Percentiles rank a stretch among this genome's conserved stretches.
phyloP scores from a whole-genome alignment of 1,139 yeast genomes.

The Nakaseomyces glabratus region DNA sequence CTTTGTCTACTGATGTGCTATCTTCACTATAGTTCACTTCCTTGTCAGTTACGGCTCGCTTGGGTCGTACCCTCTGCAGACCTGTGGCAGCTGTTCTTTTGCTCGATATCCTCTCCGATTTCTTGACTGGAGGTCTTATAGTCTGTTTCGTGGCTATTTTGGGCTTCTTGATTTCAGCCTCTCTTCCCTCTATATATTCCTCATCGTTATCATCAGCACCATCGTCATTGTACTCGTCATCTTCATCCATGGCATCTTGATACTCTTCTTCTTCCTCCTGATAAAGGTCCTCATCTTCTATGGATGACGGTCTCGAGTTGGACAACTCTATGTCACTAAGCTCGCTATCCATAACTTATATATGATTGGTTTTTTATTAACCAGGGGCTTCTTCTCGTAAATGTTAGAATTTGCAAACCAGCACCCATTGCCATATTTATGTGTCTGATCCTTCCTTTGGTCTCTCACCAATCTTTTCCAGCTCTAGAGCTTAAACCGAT shows the following conservation, averaged over 20 bases:
- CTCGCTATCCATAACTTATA: conserved; percentile 13
- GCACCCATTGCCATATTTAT: too few species aligned
- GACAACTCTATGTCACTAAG: conserved; percentile 12
- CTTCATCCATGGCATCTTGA: conserved; percentile 13
- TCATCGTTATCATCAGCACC: conserved; percentile 3
- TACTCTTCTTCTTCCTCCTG: conserved; percentile 16
- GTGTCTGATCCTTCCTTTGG: too few species aligned
- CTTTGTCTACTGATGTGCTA: too few species aligned
- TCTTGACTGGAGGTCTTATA: neutral
- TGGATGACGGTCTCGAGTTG: conserved; percentile 7
- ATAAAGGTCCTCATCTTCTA: conserved; percentile 15
- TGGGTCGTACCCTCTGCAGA: too few species aligned
- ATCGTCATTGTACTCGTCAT: conserved; percentile 10
- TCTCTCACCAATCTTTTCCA: too few species aligned
- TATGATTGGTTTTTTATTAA: too few species aligned
- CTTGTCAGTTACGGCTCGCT: neutral
- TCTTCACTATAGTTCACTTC: conserved; percentile 9
- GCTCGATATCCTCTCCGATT: too few species aligned
- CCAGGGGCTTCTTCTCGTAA: too few species aligned
- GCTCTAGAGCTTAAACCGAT: too few species aligned
- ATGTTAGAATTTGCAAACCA: too few species aligned
- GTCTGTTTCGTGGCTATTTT: neutral
- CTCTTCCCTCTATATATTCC: neutral
- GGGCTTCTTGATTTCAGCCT: neutral
- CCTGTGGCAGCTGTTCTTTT: too few species aligned